A percentile compares a stretch with the other conserved stretches of the same genome.
Evolutionary conservation across 208 protist genomes (phyloP).

Genomic region (Endotrypanum monterogeii): DNA sequence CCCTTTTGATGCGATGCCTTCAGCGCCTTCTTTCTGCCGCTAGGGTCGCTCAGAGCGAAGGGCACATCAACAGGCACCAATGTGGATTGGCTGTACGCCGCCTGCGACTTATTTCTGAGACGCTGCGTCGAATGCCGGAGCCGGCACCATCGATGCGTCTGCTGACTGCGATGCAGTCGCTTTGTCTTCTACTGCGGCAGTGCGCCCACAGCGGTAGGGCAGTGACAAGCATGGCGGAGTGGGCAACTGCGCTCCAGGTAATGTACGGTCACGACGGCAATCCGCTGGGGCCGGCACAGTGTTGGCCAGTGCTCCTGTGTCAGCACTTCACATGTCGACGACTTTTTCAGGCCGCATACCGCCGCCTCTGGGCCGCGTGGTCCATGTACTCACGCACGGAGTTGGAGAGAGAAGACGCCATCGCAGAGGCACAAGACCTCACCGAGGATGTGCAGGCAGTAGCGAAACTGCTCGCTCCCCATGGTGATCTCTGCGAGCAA

Average conservation of each 20-base stretch:
- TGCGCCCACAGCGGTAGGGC: slow-evolving; percentile 16
- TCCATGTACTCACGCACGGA: slow-evolving; percentile 48
- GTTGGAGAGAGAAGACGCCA: slow-evolving; percentile 40
- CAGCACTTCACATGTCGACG: slow-evolving; percentile 49
- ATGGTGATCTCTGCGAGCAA: neutral
- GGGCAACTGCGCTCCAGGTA: neutral
- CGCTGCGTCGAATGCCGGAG: slow-evolving; percentile 21
- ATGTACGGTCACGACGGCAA: slow-evolving; percentile 20
- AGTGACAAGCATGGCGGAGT: neutral
- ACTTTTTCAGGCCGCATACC: slow-evolving; percentile 44
- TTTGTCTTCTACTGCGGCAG: slow-evolving; percentile 24
- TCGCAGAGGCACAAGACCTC: slow-evolving; percentile 29
- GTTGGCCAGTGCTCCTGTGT: slow-evolving; percentile 42
- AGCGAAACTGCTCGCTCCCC: slow-evolving; percentile 22
- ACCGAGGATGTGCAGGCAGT: slow-evolving; percentile 37
- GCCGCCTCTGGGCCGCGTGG: slow-evolving; percentile 58
- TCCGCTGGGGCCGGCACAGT: slow-evolving; percentile 13
- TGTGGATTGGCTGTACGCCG: slow-evolving; percentile 21
- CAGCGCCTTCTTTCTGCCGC: slow-evolving; percentile 5
- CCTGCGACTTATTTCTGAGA: slow-evolving; percentile 19
- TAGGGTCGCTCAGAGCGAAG: neutral
- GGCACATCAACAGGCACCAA: slow-evolving; percentile 28
- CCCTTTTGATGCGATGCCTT: slow-evolving; percentile 9
- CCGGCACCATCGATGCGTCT: slow-evolving; percentile 28
- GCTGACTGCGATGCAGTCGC: slow-evolving; percentile 23